Base-by-base conservation (phyloP, 805 yeast species). In the Ogataea zsoltii region DNA sequence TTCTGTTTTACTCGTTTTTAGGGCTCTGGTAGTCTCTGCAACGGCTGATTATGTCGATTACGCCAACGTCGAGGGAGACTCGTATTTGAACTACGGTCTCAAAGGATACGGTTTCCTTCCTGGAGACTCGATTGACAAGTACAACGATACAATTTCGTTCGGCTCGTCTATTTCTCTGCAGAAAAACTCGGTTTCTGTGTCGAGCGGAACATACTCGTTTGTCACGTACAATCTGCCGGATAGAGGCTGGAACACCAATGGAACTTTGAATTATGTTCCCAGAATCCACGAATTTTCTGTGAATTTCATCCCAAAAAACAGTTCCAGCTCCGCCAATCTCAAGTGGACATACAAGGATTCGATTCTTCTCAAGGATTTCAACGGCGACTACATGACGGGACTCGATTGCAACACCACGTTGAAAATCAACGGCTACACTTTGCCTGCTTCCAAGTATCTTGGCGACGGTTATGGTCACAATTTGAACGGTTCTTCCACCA, bases 391-490 rank as follows among this genome's bases (percentile, higher is more conserved):
- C 33, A 48, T 64, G 54, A 46, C 63, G 12, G 68, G 67, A 29
- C 41, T 64, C 7, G 68, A 64, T 37, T 54, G 65, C 42, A 64
- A 62, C 44, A 47, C 61, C 32, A 60, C 65, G 2, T 10, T 55
- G 9, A 36, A 37, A 7, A 52, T 44, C 32, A 60, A 62, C 33
- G 67, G 64, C 14, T 40, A 52, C 26, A 42, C 49, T 10, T 40
- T 64, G 7, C 67, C 68, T 9, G 68, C 65, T 13, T 48, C 56
- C 18, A 47, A 43, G 7, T 64, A 49, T 37, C 43, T 33, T 12
- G 67, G 68, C 31, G 67, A 64, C 42, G 68, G 68, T 31, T 64
- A 58, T 50, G 66, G 67, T n/a, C 46, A 44, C 7, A 48, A 42
- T 12, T 37, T 53, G 18, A 47, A 56, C 6, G 25, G 25, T 21